These are phyloP conservation scores for Camellia japonica DNA, from an alignment of 148 eudicot genomes.

Conservation along the genomic window DNA sequence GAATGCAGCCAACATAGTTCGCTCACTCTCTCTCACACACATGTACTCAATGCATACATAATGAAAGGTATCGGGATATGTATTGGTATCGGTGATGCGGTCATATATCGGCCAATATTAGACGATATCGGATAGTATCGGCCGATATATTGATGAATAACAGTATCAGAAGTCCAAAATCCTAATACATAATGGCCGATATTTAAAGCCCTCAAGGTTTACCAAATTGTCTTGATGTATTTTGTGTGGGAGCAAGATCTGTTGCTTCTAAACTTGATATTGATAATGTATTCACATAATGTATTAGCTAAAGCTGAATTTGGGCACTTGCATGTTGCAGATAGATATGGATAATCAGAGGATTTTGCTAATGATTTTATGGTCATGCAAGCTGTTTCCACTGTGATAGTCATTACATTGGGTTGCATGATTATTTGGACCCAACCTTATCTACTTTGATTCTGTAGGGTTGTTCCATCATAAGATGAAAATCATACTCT, in stretches of 20 bases:
- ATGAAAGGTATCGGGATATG: too few species aligned
- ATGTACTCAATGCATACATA: too few species aligned
- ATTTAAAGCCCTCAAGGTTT: too few species aligned
- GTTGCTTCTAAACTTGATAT: neutral
- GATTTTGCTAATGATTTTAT: neutral
- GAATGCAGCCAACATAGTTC: neutral
- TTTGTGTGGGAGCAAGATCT: neutral
- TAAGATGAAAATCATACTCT: neutral
- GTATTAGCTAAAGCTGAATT: neutral
- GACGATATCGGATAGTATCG: too few species aligned
- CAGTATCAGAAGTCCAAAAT: too few species aligned
- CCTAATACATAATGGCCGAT: too few species aligned
- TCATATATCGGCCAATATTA: too few species aligned
- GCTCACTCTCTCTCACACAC: neutral
- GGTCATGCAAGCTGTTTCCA: neutral
- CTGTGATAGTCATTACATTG: neutral
- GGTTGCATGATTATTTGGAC: neutral
- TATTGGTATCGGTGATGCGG: too few species aligned
- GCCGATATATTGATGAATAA: too few species aligned
- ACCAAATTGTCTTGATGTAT: neutral
- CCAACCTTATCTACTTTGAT: neutral
- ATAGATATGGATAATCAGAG: neutral
- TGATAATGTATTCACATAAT: neutral
- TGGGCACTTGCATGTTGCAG: slow-evolving; percentile 13
- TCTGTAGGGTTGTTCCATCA: neutral